These are phyloP conservation scores for Oxyria digyna DNA, from an alignment of 148 eudicot species.

Conservation along the genomic window DNA sequence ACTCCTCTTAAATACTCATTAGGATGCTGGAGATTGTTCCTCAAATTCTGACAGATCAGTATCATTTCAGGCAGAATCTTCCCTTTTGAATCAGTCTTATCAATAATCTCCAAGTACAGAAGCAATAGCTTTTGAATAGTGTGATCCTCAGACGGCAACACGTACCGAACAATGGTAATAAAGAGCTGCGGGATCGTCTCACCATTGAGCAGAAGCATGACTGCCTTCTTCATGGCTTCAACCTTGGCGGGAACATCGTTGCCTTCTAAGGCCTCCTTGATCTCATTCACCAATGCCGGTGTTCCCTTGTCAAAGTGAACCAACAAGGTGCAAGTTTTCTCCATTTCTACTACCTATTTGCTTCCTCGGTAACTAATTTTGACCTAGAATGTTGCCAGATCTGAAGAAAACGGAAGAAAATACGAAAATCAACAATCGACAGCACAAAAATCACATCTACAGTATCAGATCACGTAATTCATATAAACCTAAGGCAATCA, in stretches of 20 bases:
- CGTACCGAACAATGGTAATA: constrained; percentile 65
- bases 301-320: constrained; percentile 75
- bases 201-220: constrained; percentile 67
- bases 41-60: constrained; percentile 61
- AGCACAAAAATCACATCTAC: background rate
- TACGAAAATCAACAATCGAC: background rate
- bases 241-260: constrained; percentile 47
- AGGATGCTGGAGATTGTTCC: constrained; percentile 63
- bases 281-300: constrained; percentile 69
- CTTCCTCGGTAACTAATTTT: background rate
- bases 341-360: constrained; percentile 24
- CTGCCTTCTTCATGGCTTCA: constrained; percentile 71
- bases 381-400: background rate
- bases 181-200: constrained; percentile 67
- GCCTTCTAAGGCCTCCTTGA: constrained; percentile 73
- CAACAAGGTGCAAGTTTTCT: constrained; percentile 55
- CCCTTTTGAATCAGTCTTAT: constrained; percentile 69
- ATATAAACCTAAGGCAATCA: background rate
- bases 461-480: constrained; percentile 2
- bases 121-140: constrained; percentile 58
- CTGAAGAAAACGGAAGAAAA: background rate
- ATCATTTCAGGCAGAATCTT: constrained; percentile 65
- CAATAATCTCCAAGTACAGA: constrained; percentile 63
- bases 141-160: constrained; percentile 68
- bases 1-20: constrained; percentile 80